Evolutionary conservation across 2,329 filamentous ascomycete species (phyloP), one percentile per base, ranked within the genome.

Genomic region (Alternaria alternata): DNA sequence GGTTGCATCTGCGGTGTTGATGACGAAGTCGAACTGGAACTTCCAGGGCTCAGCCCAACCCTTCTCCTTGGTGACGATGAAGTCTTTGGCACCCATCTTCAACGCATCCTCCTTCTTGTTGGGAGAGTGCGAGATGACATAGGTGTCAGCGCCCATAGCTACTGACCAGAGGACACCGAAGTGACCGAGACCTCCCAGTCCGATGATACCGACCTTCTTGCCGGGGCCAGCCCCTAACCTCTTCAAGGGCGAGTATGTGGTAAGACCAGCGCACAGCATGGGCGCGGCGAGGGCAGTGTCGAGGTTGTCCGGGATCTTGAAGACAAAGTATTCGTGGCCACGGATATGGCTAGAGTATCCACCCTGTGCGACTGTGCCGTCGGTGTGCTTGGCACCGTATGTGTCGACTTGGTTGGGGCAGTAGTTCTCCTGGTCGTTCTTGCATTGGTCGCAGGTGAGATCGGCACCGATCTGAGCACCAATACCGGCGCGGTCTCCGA

Each of bases 241-340:
- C 65, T 91, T 89, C 14, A 96, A 84, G 1, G 93, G 92, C 61
- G 87, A 90, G 81, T 89, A 96, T 60, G 88, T 88, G 4, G 93
- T 96, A 66, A 96, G 84, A 64, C 93, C 93, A 41, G 91, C 93
- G 79, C 93, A 96, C 68, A 95, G 85, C 90, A 94, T 93, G 9
- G 91, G 91, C 2, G 91, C 92, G 1, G 89, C 91, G 51, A 89
- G 79, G 24, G 76, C 76, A 59, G 78, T 82, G 64, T 83, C 77
- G 46, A 96, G 85, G 53, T 83, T 87, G 32, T 93, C 91, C 36
- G 92, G 93, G 65, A 96, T 94, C 72, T 90, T 90, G 79, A 88
- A 88, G 18, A 84, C 84, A 72, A 86, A 94, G 82, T 93, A 91
- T 79, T 94, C 90, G 79, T 94, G 91, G 1, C 89, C 87, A 66